Conservation (phyloP, 257 asterid species). For the Solanum pennellii region DNA sequence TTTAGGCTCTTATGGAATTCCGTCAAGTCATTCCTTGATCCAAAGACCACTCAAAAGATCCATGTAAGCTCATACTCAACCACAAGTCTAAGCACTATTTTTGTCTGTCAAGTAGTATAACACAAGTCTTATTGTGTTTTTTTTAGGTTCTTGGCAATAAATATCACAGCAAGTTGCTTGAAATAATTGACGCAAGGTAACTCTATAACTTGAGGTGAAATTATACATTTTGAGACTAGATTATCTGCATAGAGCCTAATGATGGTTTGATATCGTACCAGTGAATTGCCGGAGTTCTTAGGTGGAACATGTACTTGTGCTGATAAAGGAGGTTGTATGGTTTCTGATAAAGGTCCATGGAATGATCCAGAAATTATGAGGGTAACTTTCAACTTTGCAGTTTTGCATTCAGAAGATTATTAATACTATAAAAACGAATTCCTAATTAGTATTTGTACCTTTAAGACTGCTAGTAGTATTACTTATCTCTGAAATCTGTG, state of each 20-base stretch:
- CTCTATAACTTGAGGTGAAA: background rate
- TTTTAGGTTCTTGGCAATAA: constrained; percentile 82
- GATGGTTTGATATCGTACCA: background rate
- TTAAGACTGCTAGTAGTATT: background rate
- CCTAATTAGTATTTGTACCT: background rate
- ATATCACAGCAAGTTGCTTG: constrained; percentile 90
- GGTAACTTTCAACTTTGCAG: constrained; percentile 20
- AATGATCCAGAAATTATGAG: constrained; percentile 81
- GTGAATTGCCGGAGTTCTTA: constrained; percentile 91
- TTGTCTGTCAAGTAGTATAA: background rate
- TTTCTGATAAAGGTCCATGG: constrained; percentile 96
- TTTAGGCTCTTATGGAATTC: constrained; percentile 97
- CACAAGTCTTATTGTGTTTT: background rate
- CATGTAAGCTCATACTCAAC: constrained; percentile 33
- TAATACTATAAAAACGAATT: background rate
- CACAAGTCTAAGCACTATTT: background rate
- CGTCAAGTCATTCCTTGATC: constrained; percentile 89
- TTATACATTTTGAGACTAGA: background rate
- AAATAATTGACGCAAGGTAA: constrained; percentile 82
- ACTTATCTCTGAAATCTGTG: background rate
- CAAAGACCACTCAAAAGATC: constrained; percentile 92
- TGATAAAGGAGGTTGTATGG: constrained; percentile 86
- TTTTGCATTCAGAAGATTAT: background rate
- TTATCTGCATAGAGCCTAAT: background rate
- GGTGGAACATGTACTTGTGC: constrained; percentile 93